phyloP scores from a whole-genome alignment of 1,139 yeast species.

The Protomyces inundatus region DNA sequence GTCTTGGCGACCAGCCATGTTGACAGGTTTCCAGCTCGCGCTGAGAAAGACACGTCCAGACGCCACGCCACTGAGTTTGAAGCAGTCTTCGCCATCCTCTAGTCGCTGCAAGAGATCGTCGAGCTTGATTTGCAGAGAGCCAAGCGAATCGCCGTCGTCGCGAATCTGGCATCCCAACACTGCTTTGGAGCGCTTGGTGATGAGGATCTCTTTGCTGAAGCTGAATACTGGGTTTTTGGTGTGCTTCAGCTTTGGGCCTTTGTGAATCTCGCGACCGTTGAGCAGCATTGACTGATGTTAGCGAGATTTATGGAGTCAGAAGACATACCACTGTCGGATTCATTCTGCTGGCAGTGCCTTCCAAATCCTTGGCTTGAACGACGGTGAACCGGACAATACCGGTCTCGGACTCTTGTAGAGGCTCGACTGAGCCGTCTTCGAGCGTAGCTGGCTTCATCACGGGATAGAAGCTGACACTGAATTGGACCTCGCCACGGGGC shows the following conservation, averaged over 20 bases:
- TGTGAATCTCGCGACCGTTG: constrained; percentile 54
- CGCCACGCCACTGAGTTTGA: constrained; percentile 49
- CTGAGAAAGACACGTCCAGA: constrained; percentile 65
- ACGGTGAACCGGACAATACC: constrained; percentile 75
- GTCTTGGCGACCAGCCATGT: constrained; percentile 50
- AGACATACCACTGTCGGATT: constrained; percentile 49
- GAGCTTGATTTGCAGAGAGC: constrained; percentile 46
- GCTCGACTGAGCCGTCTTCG: constrained; percentile 79
- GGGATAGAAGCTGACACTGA: constrained; percentile 71
- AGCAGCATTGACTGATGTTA: constrained; percentile 38
- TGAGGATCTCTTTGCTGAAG: constrained; percentile 61
- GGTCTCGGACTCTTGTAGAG: constrained; percentile 88
- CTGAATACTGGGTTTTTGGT: constrained; percentile 67
- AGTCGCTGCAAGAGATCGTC: constrained; percentile 70
- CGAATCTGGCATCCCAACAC: constrained; percentile 62
- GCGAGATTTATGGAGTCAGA: constrained; percentile 57
- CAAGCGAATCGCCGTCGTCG: constrained; percentile 62
- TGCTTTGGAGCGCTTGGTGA: constrained; percentile 65
- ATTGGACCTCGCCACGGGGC: constrained; percentile 67
- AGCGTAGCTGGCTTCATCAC: constrained; percentile 67
- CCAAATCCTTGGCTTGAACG: constrained; percentile 68
- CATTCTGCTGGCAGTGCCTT: constrained; percentile 55
- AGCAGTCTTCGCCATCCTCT: constrained; percentile 74
- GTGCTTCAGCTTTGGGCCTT: constrained; percentile 57
- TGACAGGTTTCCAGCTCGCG: constrained; percentile 83